Conservation (phyloP, 805 yeast genomes). For the Sporopachydermia lactativora region DNA sequence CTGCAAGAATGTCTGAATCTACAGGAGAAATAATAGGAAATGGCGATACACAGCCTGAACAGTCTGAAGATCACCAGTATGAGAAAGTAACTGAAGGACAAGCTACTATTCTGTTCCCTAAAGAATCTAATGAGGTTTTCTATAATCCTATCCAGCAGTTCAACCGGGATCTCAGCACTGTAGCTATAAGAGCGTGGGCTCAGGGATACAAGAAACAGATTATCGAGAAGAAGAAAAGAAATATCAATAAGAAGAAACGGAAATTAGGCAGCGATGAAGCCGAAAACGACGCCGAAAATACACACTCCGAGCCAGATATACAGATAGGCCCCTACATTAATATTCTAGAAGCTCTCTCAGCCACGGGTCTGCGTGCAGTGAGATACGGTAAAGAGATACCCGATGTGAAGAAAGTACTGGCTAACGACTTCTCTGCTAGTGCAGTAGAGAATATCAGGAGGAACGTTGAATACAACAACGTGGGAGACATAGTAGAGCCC, state of each 20-base stretch:
- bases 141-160: conserved; percentile 96
- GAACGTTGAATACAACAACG: conserved; percentile 55
- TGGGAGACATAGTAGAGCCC: conserved; percentile 41
- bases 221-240: conserved; percentile 20
- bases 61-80: too few relatives aligned
- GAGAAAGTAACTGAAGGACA: conserved; percentile 47
- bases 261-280: too few relatives aligned
- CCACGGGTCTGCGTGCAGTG: conserved; percentile 89
- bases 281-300: conserved; percentile 10
- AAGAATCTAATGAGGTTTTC: conserved; percentile 66
- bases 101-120: conserved; percentile 73
- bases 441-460: conserved; percentile 74
- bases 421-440: conserved; percentile 76
- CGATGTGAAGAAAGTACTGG: conserved; percentile 53
- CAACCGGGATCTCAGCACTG: conserved; percentile 79
- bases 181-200: conserved; percentile 80
- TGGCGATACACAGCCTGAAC: too few relatives aligned
- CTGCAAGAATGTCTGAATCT: too few relatives aligned
- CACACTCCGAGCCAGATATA: neutral
- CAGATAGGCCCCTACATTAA: conserved; percentile 34
- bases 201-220: conserved; percentile 28
- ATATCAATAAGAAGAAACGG: conserved; percentile 16
- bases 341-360: conserved; percentile 82
- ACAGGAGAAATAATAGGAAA: too few relatives aligned
- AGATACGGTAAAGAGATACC: conserved; percentile 91